Percentiles rank a stretch among this genome's conserved stretches.
These are phyloP conservation scores for Dactylellina cionopaga DNA, from an alignment of 2,329 filamentous ascomycete genomes.

Conservation along the genomic window DNA sequence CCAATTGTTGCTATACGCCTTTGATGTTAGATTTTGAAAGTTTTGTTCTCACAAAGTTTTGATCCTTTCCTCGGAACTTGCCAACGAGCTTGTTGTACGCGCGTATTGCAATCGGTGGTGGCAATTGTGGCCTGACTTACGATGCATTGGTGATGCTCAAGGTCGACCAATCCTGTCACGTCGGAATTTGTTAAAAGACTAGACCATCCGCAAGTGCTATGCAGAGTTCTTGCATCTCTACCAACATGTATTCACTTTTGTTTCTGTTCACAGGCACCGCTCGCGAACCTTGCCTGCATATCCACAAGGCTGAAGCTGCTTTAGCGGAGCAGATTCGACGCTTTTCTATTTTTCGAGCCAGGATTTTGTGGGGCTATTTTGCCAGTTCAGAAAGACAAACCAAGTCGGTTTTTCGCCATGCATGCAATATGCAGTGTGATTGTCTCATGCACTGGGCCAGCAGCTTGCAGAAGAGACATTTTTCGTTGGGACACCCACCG, in stretches of 20 bases:
- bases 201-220: conserved; percentile 8
- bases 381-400: conserved; percentile 26
- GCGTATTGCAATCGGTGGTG: conserved; percentile 16
- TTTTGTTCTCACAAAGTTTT: background rate
- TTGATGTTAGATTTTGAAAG: background rate
- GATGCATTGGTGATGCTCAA: background rate
- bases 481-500: conserved; percentile 23
- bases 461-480: conserved; percentile 37
- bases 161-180: conserved; percentile 24
- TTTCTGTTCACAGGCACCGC: conserved; percentile 2
- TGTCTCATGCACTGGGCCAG: conserved; percentile 35
- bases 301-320: conserved; percentile 51
- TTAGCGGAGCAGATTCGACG: conserved; percentile 17
- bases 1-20: background rate
- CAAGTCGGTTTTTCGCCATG: conserved; percentile 20
- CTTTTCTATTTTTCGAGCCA: conserved; percentile 1
- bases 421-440: conserved; percentile 49
- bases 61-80: conserved; percentile 39
- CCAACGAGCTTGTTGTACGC: too few relatives aligned
- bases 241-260: conserved; percentile 17
- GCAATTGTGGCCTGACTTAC: conserved; percentile 20
- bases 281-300: conserved; percentile 39
- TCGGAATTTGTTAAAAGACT: conserved; percentile 35
- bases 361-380: conserved; percentile 11
- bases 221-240: conserved; percentile 35